Evolutionary conservation across 495 filamentous ascomycete species (phyloP).

Genomic region (Lasiosphaeria miniovina): DNA sequence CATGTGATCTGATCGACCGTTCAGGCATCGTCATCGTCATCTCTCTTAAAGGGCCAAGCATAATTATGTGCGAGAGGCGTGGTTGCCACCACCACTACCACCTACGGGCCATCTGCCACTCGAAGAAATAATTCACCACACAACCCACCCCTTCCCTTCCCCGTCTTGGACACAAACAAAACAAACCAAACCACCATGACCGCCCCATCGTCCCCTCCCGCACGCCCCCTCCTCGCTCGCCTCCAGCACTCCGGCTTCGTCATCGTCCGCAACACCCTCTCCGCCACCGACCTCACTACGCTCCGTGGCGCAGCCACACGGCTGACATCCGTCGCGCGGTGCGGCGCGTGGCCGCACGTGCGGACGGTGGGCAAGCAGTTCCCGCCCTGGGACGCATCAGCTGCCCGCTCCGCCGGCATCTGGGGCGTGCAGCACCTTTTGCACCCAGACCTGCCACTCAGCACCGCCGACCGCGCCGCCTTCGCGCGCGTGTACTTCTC

Average conservation of each 20-base stretch:
- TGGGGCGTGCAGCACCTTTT: conserved; percentile 86
- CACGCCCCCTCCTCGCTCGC: not conserved
- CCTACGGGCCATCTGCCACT: no score
- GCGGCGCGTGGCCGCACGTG: conserved; percentile 71
- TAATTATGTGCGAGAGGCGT: no score
- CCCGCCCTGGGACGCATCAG: conserved; percentile 66
- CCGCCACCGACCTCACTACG: conserved; percentile 19
- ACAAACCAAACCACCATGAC: not conserved
- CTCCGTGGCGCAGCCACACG: conserved; percentile 56
- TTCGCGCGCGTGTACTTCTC: conserved; percentile 69
- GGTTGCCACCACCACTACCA: no score
- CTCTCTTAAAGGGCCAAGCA: no score
- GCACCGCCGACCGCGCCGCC: conserved; percentile 37
- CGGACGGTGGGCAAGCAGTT: conserved; percentile 84
- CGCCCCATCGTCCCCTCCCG: not conserved
- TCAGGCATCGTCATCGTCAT: no score
- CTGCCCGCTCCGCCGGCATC: conserved; percentile 56
- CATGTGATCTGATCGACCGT: no score
- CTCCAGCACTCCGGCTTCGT: conserved; percentile 37
- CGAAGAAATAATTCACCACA: no score
- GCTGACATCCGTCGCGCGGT: conserved; percentile 54
- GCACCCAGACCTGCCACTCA: conserved; percentile 56
- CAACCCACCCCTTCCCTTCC: no score
- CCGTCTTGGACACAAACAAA: not conserved
- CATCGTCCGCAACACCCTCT: conserved; percentile 36